A percentile compares a stretch with the other conserved stretches of the same genome.
These are phyloP conservation scores for Naganishia vaughanmartiniae DNA, from an alignment of 768 basidiomycete genomes.

Conservation along the genomic window DNA sequence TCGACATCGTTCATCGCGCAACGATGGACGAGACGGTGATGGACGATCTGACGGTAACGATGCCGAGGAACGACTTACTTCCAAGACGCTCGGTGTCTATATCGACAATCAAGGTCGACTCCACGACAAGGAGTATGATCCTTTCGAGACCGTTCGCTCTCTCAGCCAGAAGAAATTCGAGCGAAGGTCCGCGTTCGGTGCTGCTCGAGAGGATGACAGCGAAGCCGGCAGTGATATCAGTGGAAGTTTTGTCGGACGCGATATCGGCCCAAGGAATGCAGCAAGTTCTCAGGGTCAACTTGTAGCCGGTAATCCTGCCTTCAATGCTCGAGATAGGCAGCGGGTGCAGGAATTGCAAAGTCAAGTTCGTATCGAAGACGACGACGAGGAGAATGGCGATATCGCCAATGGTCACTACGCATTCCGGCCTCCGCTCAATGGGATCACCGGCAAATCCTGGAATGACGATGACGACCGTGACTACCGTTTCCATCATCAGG, in stretches of 20 bases:
- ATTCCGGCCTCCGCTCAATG: neutral
- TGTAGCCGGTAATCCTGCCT: slow-evolving; percentile 21
- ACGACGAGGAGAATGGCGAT: slow-evolving; percentile 17
- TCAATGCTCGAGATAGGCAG: slow-evolving; percentile 33
- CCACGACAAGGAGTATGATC: slow-evolving; percentile 52
- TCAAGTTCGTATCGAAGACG: slow-evolving; percentile 16
- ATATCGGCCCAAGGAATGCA: slow-evolving; percentile 4
- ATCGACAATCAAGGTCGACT: slow-evolving; percentile 45
- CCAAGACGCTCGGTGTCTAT: slow-evolving; percentile 39
- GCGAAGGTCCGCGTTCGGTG: slow-evolving; percentile 46
- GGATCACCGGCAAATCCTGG: neutral
- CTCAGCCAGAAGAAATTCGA: slow-evolving; percentile 37
- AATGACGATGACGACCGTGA: slow-evolving; percentile 9
- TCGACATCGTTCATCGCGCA: slow-evolving; percentile 1
- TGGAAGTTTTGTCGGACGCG: slow-evolving; percentile 25
- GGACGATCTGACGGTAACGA: neutral
- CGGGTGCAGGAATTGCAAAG: slow-evolving; percentile 39
- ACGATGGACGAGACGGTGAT: slow-evolving; percentile 4
- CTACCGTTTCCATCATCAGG: slow-evolving; percentile 9
- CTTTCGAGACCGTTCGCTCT: slow-evolving; percentile 45
- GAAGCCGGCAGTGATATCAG: slow-evolving; percentile 27
- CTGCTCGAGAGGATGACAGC: slow-evolving; percentile 30
- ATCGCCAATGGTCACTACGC: neutral
- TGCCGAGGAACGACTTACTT: slow-evolving; percentile 24
- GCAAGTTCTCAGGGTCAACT: neutral